Evolutionary conservation across 441 rosid species (phyloP).

Genomic region (Monsonia emarginata): DNA sequence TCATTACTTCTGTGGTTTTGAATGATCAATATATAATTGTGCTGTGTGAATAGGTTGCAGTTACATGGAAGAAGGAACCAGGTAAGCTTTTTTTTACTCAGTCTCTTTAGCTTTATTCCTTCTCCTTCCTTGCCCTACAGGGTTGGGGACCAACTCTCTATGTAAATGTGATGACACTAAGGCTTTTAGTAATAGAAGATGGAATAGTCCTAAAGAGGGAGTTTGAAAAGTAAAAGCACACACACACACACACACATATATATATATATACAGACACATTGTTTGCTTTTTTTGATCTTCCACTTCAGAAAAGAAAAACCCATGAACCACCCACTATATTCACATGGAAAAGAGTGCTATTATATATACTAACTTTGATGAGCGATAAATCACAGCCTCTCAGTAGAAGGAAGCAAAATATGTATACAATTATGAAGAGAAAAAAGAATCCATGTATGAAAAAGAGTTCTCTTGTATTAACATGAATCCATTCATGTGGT

Average conservation of each 20-base stretch:
- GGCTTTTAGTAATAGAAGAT: conserved; percentile 33
- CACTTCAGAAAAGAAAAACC: conserved; percentile 35
- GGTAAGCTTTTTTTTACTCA: conserved; percentile 22
- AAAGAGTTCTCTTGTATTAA: conserved; percentile 30
- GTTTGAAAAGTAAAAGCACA: conserved; percentile 51
- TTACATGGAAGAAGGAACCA: conserved; percentile 36
- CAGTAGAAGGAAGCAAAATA: background rate
- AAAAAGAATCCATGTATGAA: conserved; percentile 27
- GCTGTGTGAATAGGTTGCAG: conserved; percentile 27
- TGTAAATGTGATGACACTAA: conserved; percentile 20
- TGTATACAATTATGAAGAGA: background rate
- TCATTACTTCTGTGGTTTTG: conserved; percentile 47
- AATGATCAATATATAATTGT: conserved; percentile 44
- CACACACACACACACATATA: conserved; percentile 7
- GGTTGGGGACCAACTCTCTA: conserved; percentile 32
- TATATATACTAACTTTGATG: conserved; percentile 25
- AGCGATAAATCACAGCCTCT: conserved; percentile 14
- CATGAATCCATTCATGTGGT: conserved; percentile 24
- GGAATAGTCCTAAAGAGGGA: conserved; percentile 62
- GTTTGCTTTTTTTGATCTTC: conserved; percentile 34
- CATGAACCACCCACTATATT: conserved; percentile 23
- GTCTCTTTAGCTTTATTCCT: conserved; percentile 36
- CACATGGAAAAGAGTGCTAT: conserved; percentile 52
- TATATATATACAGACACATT: background rate
- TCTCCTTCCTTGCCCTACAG: conserved; percentile 28